Conservation (phyloP, 495 filamentous ascomycete species). For the Staphylotrichum longicolle region DNA sequence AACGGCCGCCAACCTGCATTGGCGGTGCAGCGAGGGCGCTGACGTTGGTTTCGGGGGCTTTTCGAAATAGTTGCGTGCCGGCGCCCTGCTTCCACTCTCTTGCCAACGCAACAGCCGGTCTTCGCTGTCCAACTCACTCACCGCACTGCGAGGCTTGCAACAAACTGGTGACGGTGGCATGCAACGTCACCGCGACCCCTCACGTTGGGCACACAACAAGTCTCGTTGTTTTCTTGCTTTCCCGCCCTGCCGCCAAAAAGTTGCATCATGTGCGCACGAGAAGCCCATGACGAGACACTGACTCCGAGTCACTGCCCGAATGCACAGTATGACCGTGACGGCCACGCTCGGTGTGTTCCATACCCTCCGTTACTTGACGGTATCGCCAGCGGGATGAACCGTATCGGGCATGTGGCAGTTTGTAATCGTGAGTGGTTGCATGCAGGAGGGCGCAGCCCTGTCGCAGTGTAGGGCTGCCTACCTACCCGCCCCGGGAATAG, state of each 20-base stretch:
- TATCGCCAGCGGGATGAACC: neutral
- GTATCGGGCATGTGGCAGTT: slow-evolving; percentile 9
- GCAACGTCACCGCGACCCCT: slow-evolving; percentile 17
- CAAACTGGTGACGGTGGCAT: slow-evolving; percentile 6
- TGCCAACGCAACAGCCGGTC: neutral
- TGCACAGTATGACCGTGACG: no score
- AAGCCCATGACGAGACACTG: no score
- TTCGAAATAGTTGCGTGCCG: neutral
- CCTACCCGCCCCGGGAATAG: slow-evolving; percentile 14
- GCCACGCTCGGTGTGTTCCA: neutral
- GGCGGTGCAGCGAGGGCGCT: neutral
- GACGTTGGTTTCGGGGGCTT: neutral
- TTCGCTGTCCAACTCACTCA: slow-evolving; percentile 5
- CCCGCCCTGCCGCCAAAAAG: no score
- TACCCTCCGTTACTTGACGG: neutral
- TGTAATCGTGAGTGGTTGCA: slow-evolving; percentile 8
- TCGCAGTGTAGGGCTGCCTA: slow-evolving; percentile 11
- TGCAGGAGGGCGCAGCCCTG: slow-evolving; percentile 17
- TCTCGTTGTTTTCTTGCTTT: neutral
- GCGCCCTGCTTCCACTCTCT: neutral
- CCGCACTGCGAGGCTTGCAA: slow-evolving; percentile 2
- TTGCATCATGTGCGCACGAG: no score
- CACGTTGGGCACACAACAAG: slow-evolving; percentile 6
- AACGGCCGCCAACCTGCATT: slow-evolving; percentile 8
- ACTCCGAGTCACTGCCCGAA: no score